These are phyloP conservation scores for Diaporthe capsici DNA, from an alignment of 2,329 filamentous ascomycete species.

Conservation along the genomic window DNA sequence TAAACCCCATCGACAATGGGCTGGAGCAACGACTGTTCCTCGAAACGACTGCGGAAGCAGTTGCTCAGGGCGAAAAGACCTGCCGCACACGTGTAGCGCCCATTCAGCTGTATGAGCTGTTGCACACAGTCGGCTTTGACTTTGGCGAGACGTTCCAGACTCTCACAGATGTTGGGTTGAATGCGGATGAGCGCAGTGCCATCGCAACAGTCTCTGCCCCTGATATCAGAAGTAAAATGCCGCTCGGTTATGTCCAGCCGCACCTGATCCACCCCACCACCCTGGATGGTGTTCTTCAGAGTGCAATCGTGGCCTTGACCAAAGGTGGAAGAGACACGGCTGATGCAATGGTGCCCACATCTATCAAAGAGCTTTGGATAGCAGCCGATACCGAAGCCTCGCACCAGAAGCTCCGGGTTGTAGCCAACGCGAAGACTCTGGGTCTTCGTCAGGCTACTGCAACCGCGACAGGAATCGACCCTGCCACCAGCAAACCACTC, in stretches of 20 bases:
- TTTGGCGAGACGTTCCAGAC: constrained; percentile 6
- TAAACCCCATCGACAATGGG: constrained; percentile 1
- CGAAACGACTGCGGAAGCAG: neutral
- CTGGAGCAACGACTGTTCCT: neutral
- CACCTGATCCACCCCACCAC: constrained; percentile 33
- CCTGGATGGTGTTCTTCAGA: constrained; percentile 25
- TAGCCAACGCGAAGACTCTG: neutral
- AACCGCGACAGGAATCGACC: neutral
- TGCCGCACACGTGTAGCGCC: neutral
- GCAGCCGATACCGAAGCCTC: constrained; percentile 20
- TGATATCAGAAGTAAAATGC: constrained; percentile 41
- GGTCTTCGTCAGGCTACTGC: neutral
- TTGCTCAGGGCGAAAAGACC: neutral
- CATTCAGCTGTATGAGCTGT: constrained; percentile 8
- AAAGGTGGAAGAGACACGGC: neutral
- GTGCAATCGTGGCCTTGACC: constrained; percentile 7
- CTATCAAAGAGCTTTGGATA: constrained; percentile 7
- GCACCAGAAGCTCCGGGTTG: neutral
- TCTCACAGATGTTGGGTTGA: neutral
- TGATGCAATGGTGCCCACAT: constrained; percentile 3
- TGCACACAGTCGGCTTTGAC: neutral
- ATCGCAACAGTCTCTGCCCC: constrained; percentile 11
- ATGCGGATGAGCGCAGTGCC: neutral
- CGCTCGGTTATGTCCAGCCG: constrained; percentile 41
- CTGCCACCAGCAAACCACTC: neutral